phyloP scores from a whole-genome alignment of 169 alveolate genomes.

The Plasmodium gaboni region DNA sequence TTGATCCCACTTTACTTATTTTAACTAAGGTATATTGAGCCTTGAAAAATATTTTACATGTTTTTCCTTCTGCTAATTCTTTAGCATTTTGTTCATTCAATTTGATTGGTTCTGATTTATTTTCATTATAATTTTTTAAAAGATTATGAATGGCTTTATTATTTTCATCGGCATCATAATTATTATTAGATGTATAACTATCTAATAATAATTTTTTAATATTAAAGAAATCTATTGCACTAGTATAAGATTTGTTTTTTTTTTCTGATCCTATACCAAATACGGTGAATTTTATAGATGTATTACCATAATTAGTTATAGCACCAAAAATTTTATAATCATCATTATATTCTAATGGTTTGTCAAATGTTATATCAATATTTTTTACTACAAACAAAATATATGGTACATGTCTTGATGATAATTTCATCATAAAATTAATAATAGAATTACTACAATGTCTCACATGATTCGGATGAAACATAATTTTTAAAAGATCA shows the following conservation, averaged over 20 bases:
- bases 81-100: not conserved
- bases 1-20: slow-evolving; percentile 13
- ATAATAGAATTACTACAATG: slow-evolving; percentile 33
- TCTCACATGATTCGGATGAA: slow-evolving; percentile 41
- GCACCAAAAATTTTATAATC: slow-evolving; percentile 45
- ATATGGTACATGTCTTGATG: not conserved
- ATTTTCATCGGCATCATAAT: not conserved
- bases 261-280: slow-evolving; percentile 12
- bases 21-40: slow-evolving; percentile 24
- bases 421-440: slow-evolving; percentile 3
- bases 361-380: slow-evolving; percentile 18
- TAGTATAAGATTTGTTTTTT: not conserved
- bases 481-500: slow-evolving; percentile 30
- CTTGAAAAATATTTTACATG: slow-evolving; percentile 12
- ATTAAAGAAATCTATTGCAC: no score
- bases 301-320: slow-evolving; percentile 42
- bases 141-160: not conserved
- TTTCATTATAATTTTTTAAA: slow-evolving; percentile 19
- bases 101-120: slow-evolving; percentile 9
- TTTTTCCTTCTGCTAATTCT: slow-evolving; percentile 12
- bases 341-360: slow-evolving; percentile 22
- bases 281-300: slow-evolving; percentile 10
- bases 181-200: slow-evolving; percentile 2
- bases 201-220: not conserved
- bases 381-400: slow-evolving; percentile 7